Conservation (phyloP, 768 basidiomycete genomes). For the Tulasnella calospora region DNA sequence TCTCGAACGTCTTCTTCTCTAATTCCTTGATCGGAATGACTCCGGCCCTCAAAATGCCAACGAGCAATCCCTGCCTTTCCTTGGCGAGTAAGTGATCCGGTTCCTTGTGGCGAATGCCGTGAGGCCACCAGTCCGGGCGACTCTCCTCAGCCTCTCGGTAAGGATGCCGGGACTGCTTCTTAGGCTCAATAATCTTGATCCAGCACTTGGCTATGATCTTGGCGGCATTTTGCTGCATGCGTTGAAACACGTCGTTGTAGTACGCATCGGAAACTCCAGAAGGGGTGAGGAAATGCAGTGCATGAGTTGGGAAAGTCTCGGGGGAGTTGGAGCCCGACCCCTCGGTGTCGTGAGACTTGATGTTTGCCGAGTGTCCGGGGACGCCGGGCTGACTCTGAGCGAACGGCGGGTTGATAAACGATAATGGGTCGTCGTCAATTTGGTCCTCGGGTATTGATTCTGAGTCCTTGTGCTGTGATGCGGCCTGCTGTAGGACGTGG, state of each 20-base stretch:
- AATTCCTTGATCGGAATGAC: slow-evolving; percentile 34
- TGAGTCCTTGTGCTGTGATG: neutral
- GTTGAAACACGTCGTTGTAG: slow-evolving; percentile 33
- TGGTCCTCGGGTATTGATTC: neutral
- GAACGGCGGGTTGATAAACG: neutral
- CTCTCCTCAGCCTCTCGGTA: slow-evolving; percentile 39
- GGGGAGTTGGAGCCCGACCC: neutral
- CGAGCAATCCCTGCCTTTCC: slow-evolving; percentile 37
- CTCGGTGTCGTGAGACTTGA: neutral
- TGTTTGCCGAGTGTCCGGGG: neutral
- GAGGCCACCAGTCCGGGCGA: slow-evolving; percentile 41
- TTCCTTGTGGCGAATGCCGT: slow-evolving; percentile 37
- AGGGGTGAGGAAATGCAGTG: slow-evolving; percentile 29
- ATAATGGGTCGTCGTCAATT: slow-evolving; percentile 7
- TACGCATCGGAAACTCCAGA: slow-evolving; percentile 32
- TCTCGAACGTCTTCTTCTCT: slow-evolving; percentile 35
- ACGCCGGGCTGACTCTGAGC: neutral
- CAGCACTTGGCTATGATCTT: slow-evolving; percentile 40
- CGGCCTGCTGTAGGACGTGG: slow-evolving; percentile 6
- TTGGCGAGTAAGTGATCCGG: slow-evolving; percentile 39
- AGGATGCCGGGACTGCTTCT: slow-evolving; percentile 38
- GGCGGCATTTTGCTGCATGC: slow-evolving; percentile 36
- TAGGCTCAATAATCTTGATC: slow-evolving; percentile 42
- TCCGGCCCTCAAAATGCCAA: slow-evolving; percentile 34
- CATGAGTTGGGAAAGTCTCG: slow-evolving; percentile 11